phyloP scores from a whole-genome alignment of 2,329 filamentous ascomycete genomes.

The Colletotrichum karsti region DNA sequence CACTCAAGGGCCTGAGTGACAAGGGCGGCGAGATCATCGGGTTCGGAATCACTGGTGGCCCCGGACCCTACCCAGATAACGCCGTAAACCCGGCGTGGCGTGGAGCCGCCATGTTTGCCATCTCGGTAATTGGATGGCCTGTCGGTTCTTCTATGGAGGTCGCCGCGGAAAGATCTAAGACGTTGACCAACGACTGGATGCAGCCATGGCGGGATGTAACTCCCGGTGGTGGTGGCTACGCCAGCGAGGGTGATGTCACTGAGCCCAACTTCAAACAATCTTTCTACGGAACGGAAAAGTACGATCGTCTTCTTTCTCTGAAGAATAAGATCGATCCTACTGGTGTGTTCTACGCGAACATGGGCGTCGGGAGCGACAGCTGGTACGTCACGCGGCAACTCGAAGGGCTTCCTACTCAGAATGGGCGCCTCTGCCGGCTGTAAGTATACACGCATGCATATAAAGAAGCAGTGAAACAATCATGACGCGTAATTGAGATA shows the following conservation, averaged over 20 bases:
- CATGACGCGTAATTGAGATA: too few relatives aligned
- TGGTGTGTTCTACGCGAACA: constrained; percentile 37
- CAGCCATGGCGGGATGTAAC: constrained; percentile 43
- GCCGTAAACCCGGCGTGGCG: constrained; percentile 60
- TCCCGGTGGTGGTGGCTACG: constrained; percentile 30
- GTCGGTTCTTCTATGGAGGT: constrained; percentile 40
- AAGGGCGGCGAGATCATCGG: constrained; percentile 37
- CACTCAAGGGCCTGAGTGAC: constrained; percentile 33
- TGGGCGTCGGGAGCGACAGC: constrained; percentile 37
- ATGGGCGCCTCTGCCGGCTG: constrained; percentile 29
- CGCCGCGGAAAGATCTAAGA: constrained; percentile 41
- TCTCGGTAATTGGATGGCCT: constrained; percentile 35
- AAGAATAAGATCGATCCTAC: constrained; percentile 41
- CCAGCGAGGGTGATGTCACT: constrained; percentile 34
- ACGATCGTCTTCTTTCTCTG: constrained; percentile 32
- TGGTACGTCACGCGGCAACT: constrained; percentile 29
- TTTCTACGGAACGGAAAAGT: constrained; percentile 34
- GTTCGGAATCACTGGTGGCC: constrained; percentile 37
- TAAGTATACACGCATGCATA: not conserved
- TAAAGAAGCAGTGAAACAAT: too few relatives aligned
- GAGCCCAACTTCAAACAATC: constrained; percentile 31
- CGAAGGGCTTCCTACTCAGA: constrained; percentile 14
- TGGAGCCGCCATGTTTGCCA: constrained; percentile 42
- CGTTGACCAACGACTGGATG: constrained; percentile 38
- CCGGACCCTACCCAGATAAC: constrained; percentile 40